These are phyloP conservation scores for Wolfiporia cocos DNA, from an alignment of 1,284 basidiomycete species.

Conservation along the genomic window DNA sequence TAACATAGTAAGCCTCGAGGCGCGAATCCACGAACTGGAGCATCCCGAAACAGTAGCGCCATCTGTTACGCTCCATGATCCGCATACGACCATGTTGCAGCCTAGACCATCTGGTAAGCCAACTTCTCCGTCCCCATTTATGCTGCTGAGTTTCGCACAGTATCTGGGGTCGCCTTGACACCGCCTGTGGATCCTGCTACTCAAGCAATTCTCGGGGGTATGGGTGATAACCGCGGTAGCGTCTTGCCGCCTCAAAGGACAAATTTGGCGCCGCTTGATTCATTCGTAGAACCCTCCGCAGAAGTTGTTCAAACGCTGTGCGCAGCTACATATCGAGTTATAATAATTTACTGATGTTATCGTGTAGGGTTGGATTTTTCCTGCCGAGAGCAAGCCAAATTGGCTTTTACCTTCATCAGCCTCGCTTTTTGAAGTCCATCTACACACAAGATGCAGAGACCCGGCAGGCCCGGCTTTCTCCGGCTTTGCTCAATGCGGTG, in stretches of 20 bases:
- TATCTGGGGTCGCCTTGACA: slow-evolving; percentile 3
- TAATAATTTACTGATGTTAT: slow-evolving; percentile 2
- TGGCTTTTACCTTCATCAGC: slow-evolving; percentile 30
- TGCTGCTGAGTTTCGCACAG: neutral
- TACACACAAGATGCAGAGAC: slow-evolving; percentile 12
- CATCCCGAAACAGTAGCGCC: slow-evolving; percentile 16
- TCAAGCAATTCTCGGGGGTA: no score
- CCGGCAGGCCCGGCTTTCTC: slow-evolving; percentile 15
- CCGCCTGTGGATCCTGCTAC: slow-evolving; percentile 9
- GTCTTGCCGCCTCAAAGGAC: no score
- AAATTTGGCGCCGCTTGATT: no score
- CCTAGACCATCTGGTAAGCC: slow-evolving; percentile 3
- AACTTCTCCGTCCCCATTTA: no score
- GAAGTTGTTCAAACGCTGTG: slow-evolving; percentile 18
- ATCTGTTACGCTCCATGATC: slow-evolving; percentile 13
- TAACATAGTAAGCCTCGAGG: slow-evolving; percentile 21
- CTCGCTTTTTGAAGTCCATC: slow-evolving; percentile 13
- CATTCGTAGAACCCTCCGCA: slow-evolving; percentile 13
- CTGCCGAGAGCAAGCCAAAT: slow-evolving; percentile 26
- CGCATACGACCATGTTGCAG: slow-evolving; percentile 6
- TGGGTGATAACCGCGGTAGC: no score
- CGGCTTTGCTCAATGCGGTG: slow-evolving; percentile 23
- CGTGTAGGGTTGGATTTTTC: slow-evolving; percentile 29
- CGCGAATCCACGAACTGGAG: slow-evolving; percentile 24
- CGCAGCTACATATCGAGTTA: slow-evolving; percentile 3